A percentile compares a stretch with the other conserved stretches of the same genome.
Conservation (phyloP, 1,139 yeast species). For the Yamadazyma epiphylla region DNA sequence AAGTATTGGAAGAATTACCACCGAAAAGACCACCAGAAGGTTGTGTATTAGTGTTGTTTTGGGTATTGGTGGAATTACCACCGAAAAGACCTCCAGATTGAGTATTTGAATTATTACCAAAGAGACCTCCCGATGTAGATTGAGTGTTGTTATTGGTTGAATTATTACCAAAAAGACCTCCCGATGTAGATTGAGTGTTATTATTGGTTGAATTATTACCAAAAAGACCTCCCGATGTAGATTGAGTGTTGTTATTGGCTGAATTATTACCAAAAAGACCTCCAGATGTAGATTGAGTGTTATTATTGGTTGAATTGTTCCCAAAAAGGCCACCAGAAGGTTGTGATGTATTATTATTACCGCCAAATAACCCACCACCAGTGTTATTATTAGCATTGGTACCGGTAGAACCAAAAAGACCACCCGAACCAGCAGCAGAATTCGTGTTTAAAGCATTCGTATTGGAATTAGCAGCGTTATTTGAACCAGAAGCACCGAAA, state of each 20-base stretch:
- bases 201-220: slow-evolving; percentile 3
- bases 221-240: slow-evolving; percentile 12
- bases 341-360: slow-evolving; percentile 6
- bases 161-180: slow-evolving; percentile 17
- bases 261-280: slow-evolving; percentile 12
- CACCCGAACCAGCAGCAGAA: too few relatives aligned
- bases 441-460: too few relatives aligned
- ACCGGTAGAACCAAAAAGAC: slow-evolving; percentile 10
- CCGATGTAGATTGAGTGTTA: slow-evolving; percentile 6
- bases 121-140: slow-evolving; percentile 17
- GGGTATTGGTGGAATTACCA: not conserved
- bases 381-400: slow-evolving; percentile 7
- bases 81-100: slow-evolving; percentile 10
- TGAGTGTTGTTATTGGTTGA: slow-evolving; percentile 7
- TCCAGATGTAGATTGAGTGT: slow-evolving; percentile 5
- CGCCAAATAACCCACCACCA: slow-evolving; percentile 27
- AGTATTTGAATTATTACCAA: slow-evolving; percentile 11
- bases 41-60: slow-evolving; percentile 5
- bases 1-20: not conserved
- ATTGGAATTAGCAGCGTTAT: not conserved
- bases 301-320: slow-evolving; percentile 1
- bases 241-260: slow-evolving; percentile 20
- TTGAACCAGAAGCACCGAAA: not conserved
- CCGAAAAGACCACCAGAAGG: slow-evolving; percentile 12
- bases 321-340: slow-evolving; percentile 21